Conservation (phyloP, 1,139 yeast genomes). For the Diutina neorugosa region DNA sequence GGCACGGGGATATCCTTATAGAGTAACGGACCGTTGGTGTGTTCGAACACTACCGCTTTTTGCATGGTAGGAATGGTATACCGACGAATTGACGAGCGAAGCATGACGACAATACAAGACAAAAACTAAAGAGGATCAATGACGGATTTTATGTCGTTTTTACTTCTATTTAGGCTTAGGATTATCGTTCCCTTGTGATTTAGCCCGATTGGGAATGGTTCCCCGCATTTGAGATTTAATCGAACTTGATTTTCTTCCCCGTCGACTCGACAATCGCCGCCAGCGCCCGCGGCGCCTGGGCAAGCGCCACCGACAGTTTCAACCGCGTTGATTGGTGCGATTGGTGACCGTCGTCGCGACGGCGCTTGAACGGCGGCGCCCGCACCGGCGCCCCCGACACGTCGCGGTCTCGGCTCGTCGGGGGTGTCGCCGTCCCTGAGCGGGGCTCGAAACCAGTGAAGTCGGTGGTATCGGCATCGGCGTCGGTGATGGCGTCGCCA, state of each 20-base stretch:
- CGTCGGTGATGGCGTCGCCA: slow-evolving; percentile 9
- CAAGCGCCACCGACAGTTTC: slow-evolving; percentile 80
- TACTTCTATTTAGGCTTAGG: neutral
- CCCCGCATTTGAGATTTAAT: slow-evolving; percentile 11
- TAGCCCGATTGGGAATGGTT: neutral
- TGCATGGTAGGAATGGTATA: slow-evolving; percentile 46
- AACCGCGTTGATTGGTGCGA: slow-evolving; percentile 27
- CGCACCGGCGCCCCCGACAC: too few relatives aligned
- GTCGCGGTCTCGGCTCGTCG: neutral
- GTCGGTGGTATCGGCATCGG: slow-evolving; percentile 4
- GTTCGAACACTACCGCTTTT: slow-evolving; percentile 62
- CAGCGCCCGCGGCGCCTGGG: slow-evolving; percentile 81
- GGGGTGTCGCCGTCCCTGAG: too few relatives aligned
- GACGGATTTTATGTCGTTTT: neutral
- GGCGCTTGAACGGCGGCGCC: neutral
- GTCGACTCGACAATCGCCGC: slow-evolving; percentile 81
- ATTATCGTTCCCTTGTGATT: too few relatives aligned
- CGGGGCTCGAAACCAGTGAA: neutral
- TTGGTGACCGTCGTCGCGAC: neutral
- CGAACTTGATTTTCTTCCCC: slow-evolving; percentile 80
- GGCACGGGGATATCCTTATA: slow-evolving; percentile 60
- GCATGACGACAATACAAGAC: neutral
- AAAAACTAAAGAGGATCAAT: neutral
- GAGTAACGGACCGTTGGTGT: slow-evolving; percentile 49
- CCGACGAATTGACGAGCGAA: neutral